These are phyloP conservation scores for Pinus albicaulis DNA, from an alignment of 75 land plant genomes.

Conservation along the genomic window DNA sequence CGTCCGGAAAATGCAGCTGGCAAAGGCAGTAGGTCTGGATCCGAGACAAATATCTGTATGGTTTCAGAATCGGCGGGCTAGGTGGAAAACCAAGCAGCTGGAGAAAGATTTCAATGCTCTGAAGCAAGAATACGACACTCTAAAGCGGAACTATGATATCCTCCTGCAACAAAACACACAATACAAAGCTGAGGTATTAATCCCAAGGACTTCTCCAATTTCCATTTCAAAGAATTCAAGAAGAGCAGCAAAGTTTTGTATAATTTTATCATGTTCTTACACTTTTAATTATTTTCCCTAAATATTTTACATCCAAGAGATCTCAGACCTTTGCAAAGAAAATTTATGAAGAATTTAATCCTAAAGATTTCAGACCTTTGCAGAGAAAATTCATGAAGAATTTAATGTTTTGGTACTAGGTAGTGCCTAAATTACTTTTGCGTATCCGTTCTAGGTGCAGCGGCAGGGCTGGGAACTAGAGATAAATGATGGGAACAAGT, in stretches of 20 bases:
- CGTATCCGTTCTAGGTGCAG: not conserved
- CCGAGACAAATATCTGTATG: conserved; percentile 18
- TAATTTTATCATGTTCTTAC: too few relatives aligned
- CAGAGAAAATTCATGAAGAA: not conserved
- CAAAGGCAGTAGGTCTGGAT: conserved; percentile 8
- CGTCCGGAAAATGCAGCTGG: conserved; percentile 7
- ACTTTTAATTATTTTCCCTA: too few relatives aligned
- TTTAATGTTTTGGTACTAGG: not conserved
- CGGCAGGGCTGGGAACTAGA: not conserved
- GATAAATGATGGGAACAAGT: not conserved
- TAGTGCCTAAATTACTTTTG: not conserved
- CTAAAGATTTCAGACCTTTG: not conserved
- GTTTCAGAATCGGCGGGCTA: conserved; percentile 18
- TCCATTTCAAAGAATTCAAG: not conserved
- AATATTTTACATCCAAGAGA: too few relatives aligned
- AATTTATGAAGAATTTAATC: not conserved
- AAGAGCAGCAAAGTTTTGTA: too few relatives aligned
- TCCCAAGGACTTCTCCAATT: not conserved
- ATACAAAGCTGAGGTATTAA: conserved; percentile 15
- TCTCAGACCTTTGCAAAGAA: not conserved
- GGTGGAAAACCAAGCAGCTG: conserved; percentile 16
- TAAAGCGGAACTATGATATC: conserved; percentile 10
- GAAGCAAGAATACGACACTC: conserved; percentile 11
- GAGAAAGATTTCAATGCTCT: conserved; percentile 15
- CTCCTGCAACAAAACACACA: conserved; percentile 3